Evolutionary conservation across 768 basidiomycete species (phyloP), one percentile per base, ranked within the genome.

Genomic region (Lactarius sp.): DNA sequence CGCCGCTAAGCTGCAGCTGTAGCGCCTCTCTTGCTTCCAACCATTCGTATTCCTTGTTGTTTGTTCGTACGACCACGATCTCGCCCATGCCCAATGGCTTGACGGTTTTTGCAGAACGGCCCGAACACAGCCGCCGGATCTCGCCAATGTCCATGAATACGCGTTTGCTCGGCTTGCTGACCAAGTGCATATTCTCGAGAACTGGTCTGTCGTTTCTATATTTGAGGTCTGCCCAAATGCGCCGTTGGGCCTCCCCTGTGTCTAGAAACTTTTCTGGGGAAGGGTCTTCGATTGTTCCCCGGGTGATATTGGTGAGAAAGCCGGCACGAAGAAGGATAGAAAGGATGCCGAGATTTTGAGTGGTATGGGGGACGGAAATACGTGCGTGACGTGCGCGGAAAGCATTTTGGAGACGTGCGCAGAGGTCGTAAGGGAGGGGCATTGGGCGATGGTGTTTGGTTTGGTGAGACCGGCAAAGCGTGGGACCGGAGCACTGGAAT

Each of bases 191-290:
- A 68, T 80, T 71, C 57, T 77, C 79, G 65, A 99, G 79, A 22
- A 98, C 92, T 6, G 94, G 92, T 36, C 83, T 79, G 73, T 97
- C 92, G 69, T 92, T 86, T 55, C 96, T 84, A 77, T 96, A 95
- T 77, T 99, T 99, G 68, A 98, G 85, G 56, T 87, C 85, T 2
- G 92, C 92, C 94, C 96, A 97, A 75, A 98, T 90, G 42, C 94
- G 85, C 37, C 82, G 81, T 61, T 93, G 81, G 1, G 85, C 80
- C 36, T 87, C 84, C 65, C 80, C 77, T 12, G 81, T 86, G 2
- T 71, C 66, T 60, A 77, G 70, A 73, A 94, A 98, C 13, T 78
- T 78, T 4, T 70, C 66, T 0, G 94, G 94, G 18, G 82, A 82
- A 2, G 94, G 85, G 0, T 78, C 76, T 7, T 79, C 75, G 62